Conservation (phyloP, 768 basidiomycete genomes). For the Trametes maxima region DNA sequence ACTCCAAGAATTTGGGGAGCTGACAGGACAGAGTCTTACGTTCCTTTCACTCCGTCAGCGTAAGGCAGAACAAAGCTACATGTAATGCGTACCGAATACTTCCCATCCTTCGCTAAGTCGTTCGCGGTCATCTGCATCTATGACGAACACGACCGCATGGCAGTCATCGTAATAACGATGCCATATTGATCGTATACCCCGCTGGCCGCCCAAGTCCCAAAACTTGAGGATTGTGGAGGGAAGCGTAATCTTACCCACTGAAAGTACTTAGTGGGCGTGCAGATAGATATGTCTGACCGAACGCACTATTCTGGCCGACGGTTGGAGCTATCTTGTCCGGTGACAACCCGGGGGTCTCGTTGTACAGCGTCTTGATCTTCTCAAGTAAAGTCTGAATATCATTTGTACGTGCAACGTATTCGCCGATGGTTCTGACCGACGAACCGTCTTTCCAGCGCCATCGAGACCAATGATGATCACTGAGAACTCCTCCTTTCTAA, state of each 20-base stretch:
- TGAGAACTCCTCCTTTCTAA: constrained; percentile 86
- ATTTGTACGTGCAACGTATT: not conserved
- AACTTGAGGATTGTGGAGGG: constrained; percentile 95
- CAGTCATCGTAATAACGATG: constrained; percentile 94
- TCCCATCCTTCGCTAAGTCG: constrained; percentile 94
- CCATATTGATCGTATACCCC: constrained; percentile 94
- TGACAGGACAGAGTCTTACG: constrained; percentile 80
- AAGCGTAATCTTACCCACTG: constrained; percentile 91
- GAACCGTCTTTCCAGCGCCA: constrained; percentile 89
- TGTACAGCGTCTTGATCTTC: constrained; percentile 93
- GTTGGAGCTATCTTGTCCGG: constrained; percentile 96
- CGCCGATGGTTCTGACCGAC: constrained; percentile 14
- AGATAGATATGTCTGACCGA: not conserved
- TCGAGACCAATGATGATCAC: constrained; percentile 94
- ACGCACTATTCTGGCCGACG: constrained; percentile 95
- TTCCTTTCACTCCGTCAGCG: constrained; percentile 28
- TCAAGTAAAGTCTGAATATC: constrained; percentile 77
- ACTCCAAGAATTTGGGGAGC: constrained; percentile 89
- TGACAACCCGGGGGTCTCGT: constrained; percentile 80
- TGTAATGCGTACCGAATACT: constrained; percentile 77
- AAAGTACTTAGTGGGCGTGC: not conserved
- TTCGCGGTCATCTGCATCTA: constrained; percentile 91
- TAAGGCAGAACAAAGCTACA: not conserved
- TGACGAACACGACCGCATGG: constrained; percentile 93
- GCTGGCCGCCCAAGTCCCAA: constrained; percentile 96